Conservation (phyloP, 495 filamentous ascomycete genomes). For the Clohesyomyces aquaticus region DNA sequence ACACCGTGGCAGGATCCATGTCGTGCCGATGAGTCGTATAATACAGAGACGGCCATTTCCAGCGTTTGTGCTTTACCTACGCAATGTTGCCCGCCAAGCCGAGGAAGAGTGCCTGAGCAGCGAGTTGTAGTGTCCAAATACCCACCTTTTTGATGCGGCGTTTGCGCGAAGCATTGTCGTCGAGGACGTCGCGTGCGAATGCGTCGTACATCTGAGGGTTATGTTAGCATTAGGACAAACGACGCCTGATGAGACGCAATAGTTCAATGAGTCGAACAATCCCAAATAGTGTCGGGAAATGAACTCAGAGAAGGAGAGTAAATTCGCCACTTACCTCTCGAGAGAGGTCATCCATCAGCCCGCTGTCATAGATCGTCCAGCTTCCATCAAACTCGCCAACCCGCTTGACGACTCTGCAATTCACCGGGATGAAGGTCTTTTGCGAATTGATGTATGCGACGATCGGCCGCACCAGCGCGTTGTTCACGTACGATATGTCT, state of each 20-base stretch:
- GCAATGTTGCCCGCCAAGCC: constrained; percentile 74
- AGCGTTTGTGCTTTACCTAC: constrained; percentile 5
- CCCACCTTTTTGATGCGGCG: constrained; percentile 93
- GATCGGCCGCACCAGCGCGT: constrained; percentile 90
- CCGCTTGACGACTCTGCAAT: constrained; percentile 89
- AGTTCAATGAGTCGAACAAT: too few relatives aligned
- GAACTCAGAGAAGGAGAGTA: too few relatives aligned
- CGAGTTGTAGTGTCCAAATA: constrained; percentile 89
- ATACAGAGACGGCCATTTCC: too few relatives aligned
- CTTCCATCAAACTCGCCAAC: constrained; percentile 88
- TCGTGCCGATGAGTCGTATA: background rate
- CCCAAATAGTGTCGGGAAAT: too few relatives aligned
- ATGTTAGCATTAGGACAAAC: constrained; percentile 6
- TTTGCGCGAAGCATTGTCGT: constrained; percentile 78
- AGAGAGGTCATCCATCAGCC: constrained; percentile 92
- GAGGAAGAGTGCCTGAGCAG: constrained; percentile 92
- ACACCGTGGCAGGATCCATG: constrained; percentile 4
- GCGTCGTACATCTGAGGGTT: constrained; percentile 76
- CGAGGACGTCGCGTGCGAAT: constrained; percentile 81
- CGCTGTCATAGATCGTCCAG: constrained; percentile 94
- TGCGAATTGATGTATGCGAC: constrained; percentile 98
- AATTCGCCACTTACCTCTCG: too few relatives aligned
- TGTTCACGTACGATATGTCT: constrained; percentile 93
- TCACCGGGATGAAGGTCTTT: constrained; percentile 90
- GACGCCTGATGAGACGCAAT: background rate